Percentiles rank a stretch among this genome's conserved stretches.
Evolutionary conservation across 228 moss, liverwort and hornwort genomes (phyloP).

Genomic region (Sphagnum fallax): DNA sequence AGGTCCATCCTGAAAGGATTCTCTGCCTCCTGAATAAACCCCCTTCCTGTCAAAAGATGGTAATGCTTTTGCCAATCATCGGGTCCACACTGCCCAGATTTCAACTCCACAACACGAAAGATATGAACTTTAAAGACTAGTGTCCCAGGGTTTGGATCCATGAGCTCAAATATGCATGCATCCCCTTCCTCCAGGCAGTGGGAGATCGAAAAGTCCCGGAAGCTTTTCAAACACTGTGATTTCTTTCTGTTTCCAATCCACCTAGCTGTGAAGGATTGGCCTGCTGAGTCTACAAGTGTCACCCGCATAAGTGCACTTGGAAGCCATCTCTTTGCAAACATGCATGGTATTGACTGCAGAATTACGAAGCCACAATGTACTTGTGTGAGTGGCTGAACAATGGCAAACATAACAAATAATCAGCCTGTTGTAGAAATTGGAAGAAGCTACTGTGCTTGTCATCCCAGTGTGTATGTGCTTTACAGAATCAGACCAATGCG

Average conservation of each 20-base stretch:
- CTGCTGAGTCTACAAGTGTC: slow-evolving; percentile 34
- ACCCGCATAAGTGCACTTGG: slow-evolving; percentile 49
- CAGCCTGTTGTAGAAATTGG: not conserved
- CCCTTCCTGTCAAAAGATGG: not conserved
- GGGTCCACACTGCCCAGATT: slow-evolving; percentile 19
- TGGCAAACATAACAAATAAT: not conserved
- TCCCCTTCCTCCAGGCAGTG: slow-evolving; percentile 55
- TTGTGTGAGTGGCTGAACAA: not conserved
- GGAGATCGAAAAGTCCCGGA: slow-evolving; percentile 39
- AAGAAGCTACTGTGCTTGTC: not conserved
- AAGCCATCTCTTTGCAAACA: slow-evolving; percentile 53
- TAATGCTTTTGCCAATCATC: slow-evolving; percentile 52
- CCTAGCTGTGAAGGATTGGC: slow-evolving; percentile 39
- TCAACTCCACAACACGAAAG: slow-evolving; percentile 45
- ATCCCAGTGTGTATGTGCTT: not conserved
- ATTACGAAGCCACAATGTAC: slow-evolving; percentile 1
- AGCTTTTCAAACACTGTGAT: slow-evolving; percentile 48
- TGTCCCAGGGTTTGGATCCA: slow-evolving; percentile 36
- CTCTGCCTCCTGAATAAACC: no score
- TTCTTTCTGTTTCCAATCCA: slow-evolving; percentile 56
- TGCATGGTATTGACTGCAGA: slow-evolving; percentile 53
- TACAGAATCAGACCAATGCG: not conserved
- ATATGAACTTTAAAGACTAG: slow-evolving; percentile 36
- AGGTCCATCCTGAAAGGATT: no score
- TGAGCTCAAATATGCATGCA: slow-evolving; percentile 48